A percentile compares a stretch with the other conserved stretches of the same genome.
These are phyloP conservation scores for Voacanga thouarsii DNA, from an alignment of 257 asterid species.

Conservation along the genomic window DNA sequence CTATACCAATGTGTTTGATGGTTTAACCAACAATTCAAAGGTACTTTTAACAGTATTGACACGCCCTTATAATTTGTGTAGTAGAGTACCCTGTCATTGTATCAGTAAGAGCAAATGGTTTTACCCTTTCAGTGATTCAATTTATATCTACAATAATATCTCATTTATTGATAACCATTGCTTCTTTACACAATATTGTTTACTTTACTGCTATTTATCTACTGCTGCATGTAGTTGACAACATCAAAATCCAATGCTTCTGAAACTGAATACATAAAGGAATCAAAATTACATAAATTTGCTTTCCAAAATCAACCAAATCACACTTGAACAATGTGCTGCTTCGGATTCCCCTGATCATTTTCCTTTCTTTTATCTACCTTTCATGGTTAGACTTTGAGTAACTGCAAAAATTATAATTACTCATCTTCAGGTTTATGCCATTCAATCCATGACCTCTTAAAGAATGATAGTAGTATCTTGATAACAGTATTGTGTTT, in stretches of 20 bases:
- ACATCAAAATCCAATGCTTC: not conserved
- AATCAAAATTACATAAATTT: not conserved
- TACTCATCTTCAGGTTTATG: conserved; percentile 25
- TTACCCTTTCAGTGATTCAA: conserved; percentile 17
- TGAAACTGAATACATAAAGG: not conserved
- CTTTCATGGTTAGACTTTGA: too few species aligned
- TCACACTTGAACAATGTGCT: not conserved
- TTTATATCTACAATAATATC: conserved; percentile 16
- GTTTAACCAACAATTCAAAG: conserved; percentile 26
- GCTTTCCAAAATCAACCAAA: not conserved
- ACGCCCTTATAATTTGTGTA: conserved; percentile 55
- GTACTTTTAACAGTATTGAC: conserved; percentile 41
- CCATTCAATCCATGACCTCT: conserved; percentile 71
- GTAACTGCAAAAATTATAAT: not conserved
- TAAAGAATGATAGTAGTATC: conserved; percentile 53
- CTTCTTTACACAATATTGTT: conserved; percentile 1
- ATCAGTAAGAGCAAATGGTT: conserved; percentile 24
- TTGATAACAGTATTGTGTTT: conserved; percentile 43
- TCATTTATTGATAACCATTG: not conserved
- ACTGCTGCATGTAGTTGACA: not conserved
- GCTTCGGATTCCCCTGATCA: too few species aligned
- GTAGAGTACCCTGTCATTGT: conserved; percentile 43
- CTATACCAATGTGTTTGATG: conserved; percentile 34
- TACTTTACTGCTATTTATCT: not conserved
- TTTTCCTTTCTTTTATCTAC: too few species aligned